Evolutionary conservation across 164 flowering plant genomes (phyloP), one percentile per base, ranked within the genome.

Genomic region (Euptelea pleiosperma): DNA sequence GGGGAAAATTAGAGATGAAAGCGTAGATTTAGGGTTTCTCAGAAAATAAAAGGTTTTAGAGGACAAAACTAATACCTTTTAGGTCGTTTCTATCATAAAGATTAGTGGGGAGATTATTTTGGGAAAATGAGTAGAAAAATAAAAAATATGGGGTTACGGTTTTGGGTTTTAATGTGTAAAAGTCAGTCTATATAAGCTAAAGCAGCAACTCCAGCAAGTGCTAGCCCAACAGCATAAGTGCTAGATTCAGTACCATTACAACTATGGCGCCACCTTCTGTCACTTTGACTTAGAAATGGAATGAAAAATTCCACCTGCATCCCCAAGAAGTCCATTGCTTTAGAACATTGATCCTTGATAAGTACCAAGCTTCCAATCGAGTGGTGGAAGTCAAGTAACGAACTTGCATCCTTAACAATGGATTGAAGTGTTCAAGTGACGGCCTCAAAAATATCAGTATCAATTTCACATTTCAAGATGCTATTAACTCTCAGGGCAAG

Each of bases 201-300:
- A 54, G 87, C 76, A 42, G 88, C 66, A 43, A 93, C 81, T 63
- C 95, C 95, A 63, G 95, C 82, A 50, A 93, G 89, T 15, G 97
- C 71, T 74, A 61, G 81, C 86, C 98, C 99, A 64, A 97, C 88
- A 70, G 95, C 95, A 76, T 69, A 78, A 42, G 82, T 80, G 64
- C 96, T 94, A 40, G 96, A 83, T 67, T 85, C 91, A 14, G 91
- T 86, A 60, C 87, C 79, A 60, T 72, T 80, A 60, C 85, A 83
- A 70, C 82, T 78, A 44, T 73, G 76, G 55, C 95, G 94, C 99
- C 97, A 94, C 65, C 82, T 80, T 65, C 99, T 97, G 80, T 88
- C 99, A 79, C 95, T 91, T 67, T 90, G 97, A 75, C 97, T 86
- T 42, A 91, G 75, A 56, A 52, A 94, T 82, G 30, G 99, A 80